A percentile compares a stretch with the other conserved stretches of the same genome.
These are phyloP conservation scores for Alternaria sp. DNA, from an alignment of 2,329 filamentous ascomycete species.

Conservation along the genomic window DNA sequence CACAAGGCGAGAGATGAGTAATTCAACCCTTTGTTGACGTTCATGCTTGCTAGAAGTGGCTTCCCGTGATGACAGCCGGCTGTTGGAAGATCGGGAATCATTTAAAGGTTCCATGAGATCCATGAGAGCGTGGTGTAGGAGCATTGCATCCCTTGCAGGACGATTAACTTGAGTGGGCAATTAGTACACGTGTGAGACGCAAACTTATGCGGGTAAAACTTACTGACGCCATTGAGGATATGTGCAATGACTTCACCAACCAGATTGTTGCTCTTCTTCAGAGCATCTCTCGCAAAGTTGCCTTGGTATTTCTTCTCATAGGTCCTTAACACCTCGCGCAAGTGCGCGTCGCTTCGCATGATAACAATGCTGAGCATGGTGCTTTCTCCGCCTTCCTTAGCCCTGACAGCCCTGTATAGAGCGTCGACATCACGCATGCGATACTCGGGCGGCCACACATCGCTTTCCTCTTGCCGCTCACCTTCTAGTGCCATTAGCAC, in stretches of 20 bases:
- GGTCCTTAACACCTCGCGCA: conserved; percentile 78
- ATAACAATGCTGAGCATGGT: conserved; percentile 88
- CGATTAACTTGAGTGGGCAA: conserved; percentile 69
- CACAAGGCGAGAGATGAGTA: conserved; percentile 87
- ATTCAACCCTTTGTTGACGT: conserved; percentile 74
- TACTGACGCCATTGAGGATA: conserved; percentile 87
- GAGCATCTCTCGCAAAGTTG: conserved; percentile 88
- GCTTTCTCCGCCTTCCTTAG: conserved; percentile 81
- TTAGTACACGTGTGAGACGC: neutral
- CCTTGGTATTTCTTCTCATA: conserved; percentile 78
- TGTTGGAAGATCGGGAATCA: conserved; percentile 34
- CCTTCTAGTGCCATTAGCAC: conserved; percentile 86
- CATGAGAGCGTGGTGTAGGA: conserved; percentile 85
- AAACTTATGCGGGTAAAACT: neutral
- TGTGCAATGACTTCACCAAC: conserved; percentile 95
- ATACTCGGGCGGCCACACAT: conserved; percentile 67
- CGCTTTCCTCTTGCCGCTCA: conserved; percentile 81
- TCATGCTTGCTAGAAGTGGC: conserved; percentile 47
- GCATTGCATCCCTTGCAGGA: conserved; percentile 88
- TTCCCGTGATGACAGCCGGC: conserved; percentile 32
- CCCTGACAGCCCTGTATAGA: conserved; percentile 74
- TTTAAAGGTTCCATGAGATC: conserved; percentile 58
- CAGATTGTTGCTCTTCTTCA: conserved; percentile 88
- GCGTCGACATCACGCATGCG: conserved; percentile 72
- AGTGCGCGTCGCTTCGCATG: conserved; percentile 79